These are phyloP conservation scores for Beauveria caledonica DNA, from an alignment of 2,329 filamentous ascomycete genomes.

Conservation along the genomic window DNA sequence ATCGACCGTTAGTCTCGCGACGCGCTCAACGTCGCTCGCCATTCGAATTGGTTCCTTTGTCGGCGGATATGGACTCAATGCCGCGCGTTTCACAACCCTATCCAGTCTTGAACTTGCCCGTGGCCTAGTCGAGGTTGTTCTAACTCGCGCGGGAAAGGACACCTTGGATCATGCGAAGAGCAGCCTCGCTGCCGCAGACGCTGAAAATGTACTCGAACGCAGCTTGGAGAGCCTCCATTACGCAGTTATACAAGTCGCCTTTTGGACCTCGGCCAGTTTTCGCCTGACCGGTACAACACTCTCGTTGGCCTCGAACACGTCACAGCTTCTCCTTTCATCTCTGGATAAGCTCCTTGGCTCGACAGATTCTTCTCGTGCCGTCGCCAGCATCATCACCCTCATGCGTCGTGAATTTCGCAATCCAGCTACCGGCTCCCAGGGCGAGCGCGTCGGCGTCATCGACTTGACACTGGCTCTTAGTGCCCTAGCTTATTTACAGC, in stretches of 20 bases:
- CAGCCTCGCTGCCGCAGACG: conserved; percentile 40
- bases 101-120: conserved; percentile 50
- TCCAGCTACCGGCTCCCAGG: conserved; percentile 48
- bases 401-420: conserved; percentile 58
- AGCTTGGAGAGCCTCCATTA: conserved; percentile 49
- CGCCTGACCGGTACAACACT: conserved; percentile 48
- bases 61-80: conserved; percentile 42
- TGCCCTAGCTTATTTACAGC: conserved; percentile 54
- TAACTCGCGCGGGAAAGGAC: conserved; percentile 45
- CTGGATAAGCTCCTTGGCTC: conserved; percentile 59
- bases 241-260: conserved; percentile 50
- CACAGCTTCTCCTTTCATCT: conserved; percentile 48
- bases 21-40: conserved; percentile 50
- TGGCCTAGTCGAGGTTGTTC: conserved; percentile 44
- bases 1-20: conserved; percentile 50
- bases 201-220: conserved; percentile 48
- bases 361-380: conserved; percentile 60
- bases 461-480: conserved; percentile 55
- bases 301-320: conserved; percentile 45
- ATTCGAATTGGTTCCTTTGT: conserved; percentile 46
- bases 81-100: conserved; percentile 47
- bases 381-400: conserved; percentile 57
- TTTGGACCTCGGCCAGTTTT: conserved; percentile 54
- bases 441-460: conserved; percentile 51
- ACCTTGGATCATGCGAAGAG: conserved; percentile 35